Evolutionary conservation across 129 eudicot genomes (phyloP).

Genomic region (Sambucus nigra): DNA sequence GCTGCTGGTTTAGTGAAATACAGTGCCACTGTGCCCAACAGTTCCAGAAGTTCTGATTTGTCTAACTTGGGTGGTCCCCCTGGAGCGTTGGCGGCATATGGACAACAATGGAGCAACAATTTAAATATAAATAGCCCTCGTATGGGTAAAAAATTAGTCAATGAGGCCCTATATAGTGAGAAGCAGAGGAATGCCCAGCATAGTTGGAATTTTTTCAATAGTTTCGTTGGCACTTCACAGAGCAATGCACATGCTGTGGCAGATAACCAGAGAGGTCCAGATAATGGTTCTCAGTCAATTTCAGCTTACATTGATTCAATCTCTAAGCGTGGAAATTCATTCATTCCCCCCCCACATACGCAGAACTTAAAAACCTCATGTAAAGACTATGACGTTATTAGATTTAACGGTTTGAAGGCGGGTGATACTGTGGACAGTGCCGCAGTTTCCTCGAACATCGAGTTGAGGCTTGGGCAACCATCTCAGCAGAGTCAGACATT

Average conservation of each 20-base stretch:
- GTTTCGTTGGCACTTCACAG: slow-evolving; percentile 15
- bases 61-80: slow-evolving; percentile 26
- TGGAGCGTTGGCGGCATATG: slow-evolving; percentile 22
- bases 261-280: slow-evolving; percentile 13
- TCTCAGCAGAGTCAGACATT: slow-evolving; percentile 37
- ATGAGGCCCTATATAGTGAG: slow-evolving; percentile 13
- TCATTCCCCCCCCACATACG: slow-evolving; percentile 11
- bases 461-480: slow-evolving; percentile 72
- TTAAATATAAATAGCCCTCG: slow-evolving; percentile 17
- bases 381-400: slow-evolving; percentile 12
- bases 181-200: slow-evolving; percentile 14
- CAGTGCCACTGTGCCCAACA: slow-evolving; percentile 15
- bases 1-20: slow-evolving; percentile 25
- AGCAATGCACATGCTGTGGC: slow-evolving; percentile 13
- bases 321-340: slow-evolving; percentile 19
- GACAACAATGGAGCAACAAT: slow-evolving; percentile 10
- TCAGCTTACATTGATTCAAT: slow-evolving; percentile 14
- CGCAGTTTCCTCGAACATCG: slow-evolving; percentile 43
- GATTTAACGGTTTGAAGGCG: slow-evolving; percentile 14
- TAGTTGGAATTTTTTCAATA: slow-evolving; percentile 12
- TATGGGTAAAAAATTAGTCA: slow-evolving; percentile 14
- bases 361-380: slow-evolving; percentile 15
- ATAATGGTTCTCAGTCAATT: slow-evolving; percentile 22
- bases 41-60: slow-evolving; percentile 17
- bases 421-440: slow-evolving; percentile 20